A percentile compares a stretch with the other conserved stretches of the same genome.
Evolutionary conservation across 495 filamentous ascomycete genomes (phyloP).

Genomic region (Hypoxylon trugodes): DNA sequence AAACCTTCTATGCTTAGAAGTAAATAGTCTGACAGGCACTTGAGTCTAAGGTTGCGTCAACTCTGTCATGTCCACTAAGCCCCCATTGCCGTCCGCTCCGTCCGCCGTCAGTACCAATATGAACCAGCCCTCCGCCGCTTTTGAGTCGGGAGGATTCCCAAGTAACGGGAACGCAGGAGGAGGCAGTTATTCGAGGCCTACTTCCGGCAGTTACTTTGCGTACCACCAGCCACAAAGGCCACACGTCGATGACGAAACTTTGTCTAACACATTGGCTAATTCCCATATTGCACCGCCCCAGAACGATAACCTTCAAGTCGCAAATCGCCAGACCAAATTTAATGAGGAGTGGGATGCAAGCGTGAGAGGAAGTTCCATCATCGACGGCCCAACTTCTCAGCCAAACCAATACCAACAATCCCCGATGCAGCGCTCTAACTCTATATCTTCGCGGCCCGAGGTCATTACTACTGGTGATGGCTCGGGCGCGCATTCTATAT

Average conservation of each 20-base stretch:
- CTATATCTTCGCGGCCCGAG: conserved; percentile 57
- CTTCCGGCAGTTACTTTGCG: conserved; percentile 34
- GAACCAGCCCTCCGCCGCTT: conserved; percentile 30
- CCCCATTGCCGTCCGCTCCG: conserved; percentile 23
- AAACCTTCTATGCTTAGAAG: conserved; percentile 20
- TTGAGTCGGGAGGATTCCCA: conserved; percentile 25
- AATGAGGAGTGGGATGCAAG: conserved; percentile 78
- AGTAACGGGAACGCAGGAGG: conserved; percentile 16
- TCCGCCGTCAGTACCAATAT: conserved; percentile 31
- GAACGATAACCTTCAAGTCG: conserved; percentile 31
- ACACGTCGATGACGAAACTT: conserved; percentile 48
- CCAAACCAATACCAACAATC: conserved; percentile 30
- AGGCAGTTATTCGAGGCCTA: conserved; percentile 28
- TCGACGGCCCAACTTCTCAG: conserved; percentile 51
- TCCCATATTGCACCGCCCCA: conserved; percentile 47
- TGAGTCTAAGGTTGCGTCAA: conserved; percentile 29
- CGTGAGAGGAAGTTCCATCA: conserved; percentile 68
- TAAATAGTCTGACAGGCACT: conserved; percentile 12
- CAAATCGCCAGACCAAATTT: conserved; percentile 53
- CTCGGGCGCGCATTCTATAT: conserved; percentile 43
- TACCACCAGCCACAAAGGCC: conserved; percentile 37
- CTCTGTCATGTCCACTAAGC: conserved; percentile 32
- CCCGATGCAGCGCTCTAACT: conserved; percentile 59
- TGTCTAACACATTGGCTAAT: conserved; percentile 54
- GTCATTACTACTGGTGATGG: conserved; percentile 55